phyloP scores from a whole-genome alignment of 2,329 filamentous ascomycete species.

The Calonectria crousiana region DNA sequence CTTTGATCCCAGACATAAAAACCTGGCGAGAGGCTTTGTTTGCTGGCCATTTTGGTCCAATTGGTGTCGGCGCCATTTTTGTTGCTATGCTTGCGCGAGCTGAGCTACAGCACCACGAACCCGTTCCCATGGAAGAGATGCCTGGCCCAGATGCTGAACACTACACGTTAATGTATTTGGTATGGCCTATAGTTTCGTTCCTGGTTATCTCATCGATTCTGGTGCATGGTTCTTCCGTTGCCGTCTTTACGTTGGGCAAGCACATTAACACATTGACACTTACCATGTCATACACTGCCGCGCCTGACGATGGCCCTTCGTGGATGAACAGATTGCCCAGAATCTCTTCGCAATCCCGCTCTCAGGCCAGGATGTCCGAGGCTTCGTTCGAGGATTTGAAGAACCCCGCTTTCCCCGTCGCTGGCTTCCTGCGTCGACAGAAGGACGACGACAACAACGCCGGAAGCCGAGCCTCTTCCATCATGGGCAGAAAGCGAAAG shows the following conservation, averaged over 20 bases:
- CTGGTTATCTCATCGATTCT: slow-evolving; percentile 94
- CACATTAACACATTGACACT: slow-evolving; percentile 96
- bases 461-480: slow-evolving; percentile 70
- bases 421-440: slow-evolving; percentile 83
- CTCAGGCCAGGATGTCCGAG: slow-evolving; percentile 88
- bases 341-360: slow-evolving; percentile 76
- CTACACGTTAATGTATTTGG: slow-evolving; percentile 81
- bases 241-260: slow-evolving; percentile 97
- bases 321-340: slow-evolving; percentile 96
- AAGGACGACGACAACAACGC: slow-evolving; percentile 76
- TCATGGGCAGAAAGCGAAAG: slow-evolving; percentile 71
- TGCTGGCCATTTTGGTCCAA: slow-evolving; percentile 96
- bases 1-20: slow-evolving; percentile 95
- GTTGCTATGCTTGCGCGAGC: slow-evolving; percentile 92
- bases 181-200: slow-evolving; percentile 97
- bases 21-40: slow-evolving; percentile 98
- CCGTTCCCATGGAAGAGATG: slow-evolving; percentile 77
- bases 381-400: slow-evolving; percentile 76
- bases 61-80: slow-evolving; percentile 97
- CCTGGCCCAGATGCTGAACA: slow-evolving; percentile 67
- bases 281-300: slow-evolving; percentile 95
- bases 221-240: slow-evolving; percentile 97
- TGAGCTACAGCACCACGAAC: slow-evolving; percentile 83
- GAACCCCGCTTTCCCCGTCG: slow-evolving; percentile 72
- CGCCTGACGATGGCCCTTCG: slow-evolving; percentile 85